Base-by-base conservation (phyloP, 257 asterid species). In the Solanum piurae region DNA sequence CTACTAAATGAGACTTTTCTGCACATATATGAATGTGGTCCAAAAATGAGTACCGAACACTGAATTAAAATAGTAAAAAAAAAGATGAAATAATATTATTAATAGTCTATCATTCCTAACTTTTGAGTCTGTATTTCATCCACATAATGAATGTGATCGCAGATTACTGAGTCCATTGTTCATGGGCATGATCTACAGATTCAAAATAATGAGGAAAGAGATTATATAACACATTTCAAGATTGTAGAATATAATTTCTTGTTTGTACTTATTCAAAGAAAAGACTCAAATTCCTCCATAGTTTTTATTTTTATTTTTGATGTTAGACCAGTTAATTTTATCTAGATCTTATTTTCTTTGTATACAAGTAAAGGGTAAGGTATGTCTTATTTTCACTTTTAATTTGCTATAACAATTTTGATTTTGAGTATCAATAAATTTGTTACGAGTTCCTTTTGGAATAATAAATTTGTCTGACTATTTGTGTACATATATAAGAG, bases 1-100 rank as follows among this genome's bases (percentile, higher is more conserved):
- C 52, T 44, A 2, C 4, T 55, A 55, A 55, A 55, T 55, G 1
- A 55, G 10, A 55, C n/a, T 55, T 18, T 55, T 55, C 4, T 7
- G n/a, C 37, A 1, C 9, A 13, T 2, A 72, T 9, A 9, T 4
- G 1, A 8, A 8, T 33, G 5, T 16, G 1, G 1, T 6, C 2
- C 21, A 29, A 69, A 69, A 69, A 6, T 13, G 3, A 1, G 3
- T 29, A 69, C 0, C 25, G 4, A 9, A 33, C 11, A 33, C 0
- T 0, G 0, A 3, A 33, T 31, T 69, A 31, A 13, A 27, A 66
- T 2, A 1, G 0, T 0, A 66, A 27, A 66, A 66, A 25, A 49
- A 1, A 11, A 69, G 29, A 68, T 27, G 5, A 34, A 72, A 72
- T 16, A 72, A 9, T 73, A 34, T 34, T 9, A 36, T 34, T 0